These are phyloP conservation scores for Selaginella tamariscina DNA, from an alignment of 75 land plant genomes.

Conservation along the genomic window DNA sequence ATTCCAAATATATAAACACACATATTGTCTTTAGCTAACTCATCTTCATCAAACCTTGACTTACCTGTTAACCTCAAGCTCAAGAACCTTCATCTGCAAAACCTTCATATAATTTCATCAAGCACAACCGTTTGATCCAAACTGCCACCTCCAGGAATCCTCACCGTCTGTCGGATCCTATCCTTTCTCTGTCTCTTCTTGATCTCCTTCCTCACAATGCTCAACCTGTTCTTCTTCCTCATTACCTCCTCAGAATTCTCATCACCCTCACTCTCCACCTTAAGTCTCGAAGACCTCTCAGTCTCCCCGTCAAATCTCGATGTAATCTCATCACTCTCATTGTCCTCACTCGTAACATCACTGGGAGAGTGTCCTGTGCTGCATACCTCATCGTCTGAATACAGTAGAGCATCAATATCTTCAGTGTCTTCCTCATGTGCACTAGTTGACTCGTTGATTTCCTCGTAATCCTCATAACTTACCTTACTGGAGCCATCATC, in stretches of 20 bases:
- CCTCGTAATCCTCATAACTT: not conserved
- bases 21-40: too few relatives aligned
- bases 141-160: not conserved
- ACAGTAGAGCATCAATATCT: not conserved
- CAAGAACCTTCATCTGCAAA: not conserved
- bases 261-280: not conserved
- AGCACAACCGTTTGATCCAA: not conserved
- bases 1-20: too few relatives aligned
- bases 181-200: not conserved
- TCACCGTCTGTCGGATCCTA: not conserved
- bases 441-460: not conserved
- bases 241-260: not conserved
- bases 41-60: too few relatives aligned
- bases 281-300: not conserved
- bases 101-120: not conserved
- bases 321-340: not conserved
- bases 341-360: not conserved
- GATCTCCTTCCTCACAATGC: not conserved
- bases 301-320: not conserved
- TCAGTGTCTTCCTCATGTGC: not conserved
- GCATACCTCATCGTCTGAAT: not conserved
- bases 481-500: not conserved
- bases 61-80: not conserved
- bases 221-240: not conserved
- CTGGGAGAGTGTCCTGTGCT: not conserved